Base-by-base conservation (phyloP, 129 eudicot species). In the Silybum marianum region DNA sequence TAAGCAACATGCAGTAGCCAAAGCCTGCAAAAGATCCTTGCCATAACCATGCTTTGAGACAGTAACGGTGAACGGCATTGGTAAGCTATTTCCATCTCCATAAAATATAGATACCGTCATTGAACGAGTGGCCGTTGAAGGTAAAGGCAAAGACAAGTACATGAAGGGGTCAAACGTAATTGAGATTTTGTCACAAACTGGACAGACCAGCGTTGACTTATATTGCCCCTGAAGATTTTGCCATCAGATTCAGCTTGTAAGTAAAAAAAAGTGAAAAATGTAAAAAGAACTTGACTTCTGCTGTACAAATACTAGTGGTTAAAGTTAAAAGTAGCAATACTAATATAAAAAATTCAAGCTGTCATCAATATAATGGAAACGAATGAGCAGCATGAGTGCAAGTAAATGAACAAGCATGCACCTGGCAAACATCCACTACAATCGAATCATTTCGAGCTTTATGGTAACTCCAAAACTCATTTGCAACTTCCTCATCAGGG, bases 151-250 rank as follows among this genome's bases (percentile, higher is more conserved):
- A 8, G 98, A 91, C 85, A 96, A 81, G 88, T 96, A 96, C 99
- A 96, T 96, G 93, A 96, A 96, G 5, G 99, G 99, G 76, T 96
- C 99, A 67, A 96, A 96, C 25, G 98, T 93, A 7, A 96, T 90
- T 7, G 99, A 96, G 80, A 96, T 87, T 86, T 96, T 96, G 81
- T 75, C 68, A 85, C 99, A 96, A 79, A 30, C 89, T 42, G 99
- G 99, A 81, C 99, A 96, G 73, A 96, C 97, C 81, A 96, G 79
- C 1, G 99, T 96, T 39, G 99, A 96, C 85, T 96, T 96, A 78
- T 96, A 96, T 84, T 96, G 99, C 63, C 99, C 99, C 99, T 96
- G 98, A 69, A 73, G 28, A 76, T 73, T 28, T 69, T 68, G 39
- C 26, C 76, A 78, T 7, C 80, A 62, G 70, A 60, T 68, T 63